phyloP scores from a whole-genome alignment of 768 basidiomycete genomes.

The Gyrodon lividus region DNA sequence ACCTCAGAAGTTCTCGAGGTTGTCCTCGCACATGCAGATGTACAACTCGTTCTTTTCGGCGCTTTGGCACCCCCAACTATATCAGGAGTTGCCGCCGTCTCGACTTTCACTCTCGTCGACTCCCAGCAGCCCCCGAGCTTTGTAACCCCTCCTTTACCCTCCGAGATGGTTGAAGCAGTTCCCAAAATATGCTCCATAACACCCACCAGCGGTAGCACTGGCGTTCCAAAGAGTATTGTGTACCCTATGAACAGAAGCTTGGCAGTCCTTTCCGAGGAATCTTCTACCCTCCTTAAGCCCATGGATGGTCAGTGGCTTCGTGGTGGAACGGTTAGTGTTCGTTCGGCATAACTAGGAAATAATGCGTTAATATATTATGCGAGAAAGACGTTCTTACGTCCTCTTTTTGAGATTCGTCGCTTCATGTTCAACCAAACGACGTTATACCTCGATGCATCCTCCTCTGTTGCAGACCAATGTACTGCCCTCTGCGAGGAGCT shows the following conservation, averaged over 20 bases:
- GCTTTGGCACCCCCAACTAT: constrained; percentile 11
- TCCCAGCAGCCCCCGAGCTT: constrained; percentile 7
- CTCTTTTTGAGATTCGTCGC: constrained; percentile 31
- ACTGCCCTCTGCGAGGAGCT: constrained; percentile 24
- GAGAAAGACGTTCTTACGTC: constrained; percentile 29
- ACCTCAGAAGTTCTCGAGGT: constrained; percentile 25
- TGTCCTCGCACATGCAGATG: constrained; percentile 22
- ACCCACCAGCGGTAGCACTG: constrained; percentile 31
- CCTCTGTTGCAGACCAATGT: constrained; percentile 29
- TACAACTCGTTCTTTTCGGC: constrained; percentile 22
- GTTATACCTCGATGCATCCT: constrained; percentile 28
- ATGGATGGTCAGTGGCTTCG: constrained; percentile 33
- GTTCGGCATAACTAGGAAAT: not conserved
- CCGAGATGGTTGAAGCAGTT: constrained; percentile 18
- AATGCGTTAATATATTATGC: not conserved
- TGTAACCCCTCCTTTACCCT: constrained; percentile 13
- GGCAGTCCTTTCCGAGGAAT: constrained; percentile 26
- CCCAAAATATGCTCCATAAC: constrained; percentile 29
- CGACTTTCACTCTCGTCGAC: constrained; percentile 18
- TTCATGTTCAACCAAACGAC: constrained; percentile 35
- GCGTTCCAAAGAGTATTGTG: constrained; percentile 32
- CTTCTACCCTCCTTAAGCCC: constrained; percentile 27
- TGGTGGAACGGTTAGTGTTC: constrained; percentile 26
- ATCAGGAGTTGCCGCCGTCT: constrained; percentile 12
- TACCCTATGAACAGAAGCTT: constrained; percentile 28